These are phyloP conservation scores for Sanghuangporus weigelae DNA, from an alignment of 1,284 basidiomycete species.

Conservation along the genomic window DNA sequence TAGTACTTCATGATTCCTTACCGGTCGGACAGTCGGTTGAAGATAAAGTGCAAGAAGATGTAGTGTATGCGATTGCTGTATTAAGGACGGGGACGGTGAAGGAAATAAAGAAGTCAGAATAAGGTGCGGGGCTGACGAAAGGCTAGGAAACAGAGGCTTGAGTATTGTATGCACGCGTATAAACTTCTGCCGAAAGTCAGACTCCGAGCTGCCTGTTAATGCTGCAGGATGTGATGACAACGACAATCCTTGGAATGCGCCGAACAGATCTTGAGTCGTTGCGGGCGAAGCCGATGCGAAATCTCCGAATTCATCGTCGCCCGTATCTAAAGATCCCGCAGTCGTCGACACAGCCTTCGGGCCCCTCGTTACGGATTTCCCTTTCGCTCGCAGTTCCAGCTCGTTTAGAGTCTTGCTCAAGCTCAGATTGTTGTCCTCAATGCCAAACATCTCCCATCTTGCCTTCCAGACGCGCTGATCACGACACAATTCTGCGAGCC, in stretches of 20 bases:
- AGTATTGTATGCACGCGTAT: constrained; percentile 63
- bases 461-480: constrained; percentile 75
- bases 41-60: constrained; percentile 73
- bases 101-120: constrained; percentile 51
- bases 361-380: constrained; percentile 20
- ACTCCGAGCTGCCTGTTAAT: constrained; percentile 21
- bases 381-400: constrained; percentile 40
- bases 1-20: constrained; percentile 5
- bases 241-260: constrained; percentile 47
- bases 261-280: constrained; percentile 42
- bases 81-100: constrained; percentile 35
- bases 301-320: constrained; percentile 89
- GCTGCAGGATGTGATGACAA: constrained; percentile 13
- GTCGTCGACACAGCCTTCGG: constrained; percentile 14
- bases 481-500: constrained; percentile 56
- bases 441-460: constrained; percentile 58
- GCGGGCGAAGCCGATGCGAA: constrained; percentile 47
- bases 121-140: constrained; percentile 46
- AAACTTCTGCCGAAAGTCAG: constrained; percentile 45
- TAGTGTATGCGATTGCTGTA: constrained; percentile 55
- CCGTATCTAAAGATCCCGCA: constrained; percentile 32
- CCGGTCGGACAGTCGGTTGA: constrained; percentile 36
- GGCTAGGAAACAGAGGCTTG: constrained; percentile 48
- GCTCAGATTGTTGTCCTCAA: constrained; percentile 34
- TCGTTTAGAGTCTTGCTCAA: constrained; percentile 53